Evolutionary conservation across 768 basidiomycete genomes (phyloP), one percentile per base, ranked within the genome.

Genomic region (Calocybe gangraenosa): DNA sequence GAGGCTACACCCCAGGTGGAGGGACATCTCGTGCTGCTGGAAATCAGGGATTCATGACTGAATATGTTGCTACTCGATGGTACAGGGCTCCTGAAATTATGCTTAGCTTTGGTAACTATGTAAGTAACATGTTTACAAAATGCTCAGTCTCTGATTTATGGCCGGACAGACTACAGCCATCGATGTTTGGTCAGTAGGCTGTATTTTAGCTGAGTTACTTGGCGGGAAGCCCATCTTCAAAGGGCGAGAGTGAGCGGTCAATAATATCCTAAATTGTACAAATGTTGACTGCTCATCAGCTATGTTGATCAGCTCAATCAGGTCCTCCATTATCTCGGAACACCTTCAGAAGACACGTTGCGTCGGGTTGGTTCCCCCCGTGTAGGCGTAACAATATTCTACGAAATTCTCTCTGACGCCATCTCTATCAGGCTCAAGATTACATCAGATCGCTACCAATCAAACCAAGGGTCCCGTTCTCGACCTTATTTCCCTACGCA

Each of bases 231-330:
- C 94, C 1, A 89, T 96, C 53, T 96, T 86, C 74, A 98, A 98
- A 68, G 96, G 96, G 43, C 75, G 92, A 73, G 96, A 98, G 91
- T 94, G 61, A 62, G 89, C 71, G 8, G 23, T 36, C 42, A 20
- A 38, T 37, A 14, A 28, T 25, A 19, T 32, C 32, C 5, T 7
- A 21, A 8, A 34, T 46, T 37, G 48, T 34, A 43, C 38, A 49
- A 47, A 51, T 13, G 50, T 30, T 19, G 7, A 41, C 7, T 42
- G 37, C 44, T 7, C 57, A 11, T 11, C 11, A 92, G 90, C 61
- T 98, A 99, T 61, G 95, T 99, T 44, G 96, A 99, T 63, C 96
- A 99, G 64, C 75, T 98, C 41, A 98, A 98, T 62, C 92, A 96
- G 66, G 97, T 99, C 59, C 74, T 99, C 30, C 94, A 98, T 64